Conservation (phyloP, 1,139 yeast genomes). For the Suhomyces wounanorum region DNA sequence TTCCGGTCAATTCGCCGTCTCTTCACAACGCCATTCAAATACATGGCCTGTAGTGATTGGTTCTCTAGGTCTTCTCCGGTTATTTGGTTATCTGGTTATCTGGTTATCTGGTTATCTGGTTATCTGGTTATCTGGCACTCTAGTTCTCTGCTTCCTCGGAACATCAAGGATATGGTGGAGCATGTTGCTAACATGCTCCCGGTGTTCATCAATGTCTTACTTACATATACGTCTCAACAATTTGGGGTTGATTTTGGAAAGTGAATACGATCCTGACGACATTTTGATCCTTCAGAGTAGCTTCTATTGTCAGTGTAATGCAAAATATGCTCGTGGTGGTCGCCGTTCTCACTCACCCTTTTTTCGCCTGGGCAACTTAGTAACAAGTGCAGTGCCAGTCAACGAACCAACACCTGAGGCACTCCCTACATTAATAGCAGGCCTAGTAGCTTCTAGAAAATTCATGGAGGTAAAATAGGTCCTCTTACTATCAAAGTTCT, state of each 20-base stretch:
- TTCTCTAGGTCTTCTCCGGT: too few relatives aligned
- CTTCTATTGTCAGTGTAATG: background rate
- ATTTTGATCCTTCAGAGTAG: slow-evolving; percentile 11
- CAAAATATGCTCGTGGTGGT: background rate
- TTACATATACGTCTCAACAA: slow-evolving; percentile 64
- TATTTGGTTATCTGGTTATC: too few relatives aligned
- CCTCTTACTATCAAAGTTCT: too few relatives aligned
- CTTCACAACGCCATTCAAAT: too few relatives aligned
- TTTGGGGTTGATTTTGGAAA: slow-evolving; percentile 56
- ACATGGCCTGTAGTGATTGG: too few relatives aligned
- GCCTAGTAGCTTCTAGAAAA: background rate
- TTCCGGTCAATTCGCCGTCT: too few relatives aligned
- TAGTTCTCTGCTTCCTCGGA: too few relatives aligned
- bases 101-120: too few relatives aligned
- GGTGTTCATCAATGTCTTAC: slow-evolving; percentile 21
- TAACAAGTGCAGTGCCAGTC: background rate
- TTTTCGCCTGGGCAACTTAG: background rate
- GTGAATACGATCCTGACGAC: slow-evolving; percentile 42
- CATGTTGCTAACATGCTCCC: background rate
- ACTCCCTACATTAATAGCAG: background rate
- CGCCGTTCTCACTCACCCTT: slow-evolving; percentile 1
- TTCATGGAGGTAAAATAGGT: too few relatives aligned
- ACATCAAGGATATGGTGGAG: too few relatives aligned
- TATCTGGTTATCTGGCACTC: too few relatives aligned
- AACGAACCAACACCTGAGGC: slow-evolving; percentile 17